Base-by-base conservation (phyloP, 495 filamentous ascomycete species). In the Talaromyces thailandensis region DNA sequence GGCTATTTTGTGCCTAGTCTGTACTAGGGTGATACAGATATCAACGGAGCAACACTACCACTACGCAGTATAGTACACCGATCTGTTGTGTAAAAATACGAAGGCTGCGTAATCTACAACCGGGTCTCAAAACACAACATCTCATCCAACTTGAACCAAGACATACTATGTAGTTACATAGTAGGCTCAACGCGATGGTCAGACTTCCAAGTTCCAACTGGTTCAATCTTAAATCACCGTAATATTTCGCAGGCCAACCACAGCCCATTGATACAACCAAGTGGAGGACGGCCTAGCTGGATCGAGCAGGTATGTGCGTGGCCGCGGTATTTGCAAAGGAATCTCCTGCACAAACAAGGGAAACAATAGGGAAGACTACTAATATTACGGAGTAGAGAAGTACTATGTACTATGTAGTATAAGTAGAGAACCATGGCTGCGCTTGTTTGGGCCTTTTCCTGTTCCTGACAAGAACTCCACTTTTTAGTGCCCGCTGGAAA, bases 371-470 rank as follows among this genome's bases (percentile, higher is more conserved):
- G n/a, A n/a, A n/a, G n/a, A n/a, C n/a, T n/a, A n/a, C n/a, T n/a
- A n/a, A n/a, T n/a, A n/a, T n/a, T n/a, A n/a, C n/a, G n/a, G n/a
- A n/a, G n/a, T n/a, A n/a, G n/a, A n/a, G n/a, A n/a, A n/a, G n/a
- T n/a, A n/a, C n/a, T n/a, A n/a, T n/a, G n/a, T n/a, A n/a, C n/a
- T n/a, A n/a, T n/a, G n/a, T n/a, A n/a, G n/a, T n/a, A n/a, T n/a
- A n/a, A n/a, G n/a, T n/a, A 56, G 50, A 52, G 50, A 23, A 21
- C 50, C 50, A 52, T 24, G 23, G 37, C 18, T n/a, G 16, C 32
- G 16, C 31, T 59, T 69, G 65, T 69, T 69, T 67, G 56, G 59
- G 21, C 56, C 56, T 16, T 66, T 69, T 71, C 65, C 69, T 71
- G 69, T 71, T 71, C 69, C 69, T 71, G 69, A 67, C 63, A 25